Percentiles rank a stretch among this genome's conserved stretches.
These are phyloP conservation scores for Tremellales sp. DNA, from an alignment of 1,284 basidiomycete species.

Conservation along the genomic window DNA sequence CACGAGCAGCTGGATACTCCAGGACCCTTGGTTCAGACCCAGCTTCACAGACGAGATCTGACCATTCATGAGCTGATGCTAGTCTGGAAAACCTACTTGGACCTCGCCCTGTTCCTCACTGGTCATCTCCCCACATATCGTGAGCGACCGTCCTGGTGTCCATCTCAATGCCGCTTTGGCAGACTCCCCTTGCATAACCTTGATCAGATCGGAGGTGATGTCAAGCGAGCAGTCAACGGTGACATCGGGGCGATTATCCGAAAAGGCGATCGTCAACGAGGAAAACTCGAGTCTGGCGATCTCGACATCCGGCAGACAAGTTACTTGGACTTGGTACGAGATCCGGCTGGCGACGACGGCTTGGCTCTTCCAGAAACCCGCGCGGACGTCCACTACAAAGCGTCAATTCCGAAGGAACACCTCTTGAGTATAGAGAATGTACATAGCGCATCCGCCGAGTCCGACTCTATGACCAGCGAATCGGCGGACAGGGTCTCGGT, in stretches of 20 bases:
- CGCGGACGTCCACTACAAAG: slow-evolving; percentile 58
- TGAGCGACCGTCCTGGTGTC: slow-evolving; percentile 8
- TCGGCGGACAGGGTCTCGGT: slow-evolving; percentile 60
- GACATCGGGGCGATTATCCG: slow-evolving; percentile 36
- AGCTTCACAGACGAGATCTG: slow-evolving; percentile 29
- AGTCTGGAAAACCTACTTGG: slow-evolving; percentile 16
- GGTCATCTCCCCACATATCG: slow-evolving; percentile 19
- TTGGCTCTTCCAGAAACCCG: slow-evolving; percentile 66
- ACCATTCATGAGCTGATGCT: not conserved
- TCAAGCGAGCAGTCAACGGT: slow-evolving; percentile 10
- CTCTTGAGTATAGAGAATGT: slow-evolving; percentile 31
- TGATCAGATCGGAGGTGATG: not conserved
- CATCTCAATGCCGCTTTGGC: slow-evolving; percentile 21
- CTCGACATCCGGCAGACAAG: slow-evolving; percentile 45
- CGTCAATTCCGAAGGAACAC: not conserved
- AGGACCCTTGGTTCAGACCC: slow-evolving; percentile 25
- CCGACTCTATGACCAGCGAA: slow-evolving; percentile 59
- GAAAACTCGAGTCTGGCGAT: slow-evolving; percentile 38
- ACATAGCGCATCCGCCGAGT: slow-evolving; percentile 63
- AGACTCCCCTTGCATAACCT: not conserved
- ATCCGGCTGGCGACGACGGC: slow-evolving; percentile 60
- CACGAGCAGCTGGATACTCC: slow-evolving; percentile 33
- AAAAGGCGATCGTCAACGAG: slow-evolving; percentile 32
- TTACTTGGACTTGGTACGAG: slow-evolving; percentile 62
- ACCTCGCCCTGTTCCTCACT: slow-evolving; percentile 19